Evolutionary conservation across 73 alveolate genomes (phyloP), one percentile per base, ranked within the genome.

Genomic region (Tetrahymena elliotti): DNA sequence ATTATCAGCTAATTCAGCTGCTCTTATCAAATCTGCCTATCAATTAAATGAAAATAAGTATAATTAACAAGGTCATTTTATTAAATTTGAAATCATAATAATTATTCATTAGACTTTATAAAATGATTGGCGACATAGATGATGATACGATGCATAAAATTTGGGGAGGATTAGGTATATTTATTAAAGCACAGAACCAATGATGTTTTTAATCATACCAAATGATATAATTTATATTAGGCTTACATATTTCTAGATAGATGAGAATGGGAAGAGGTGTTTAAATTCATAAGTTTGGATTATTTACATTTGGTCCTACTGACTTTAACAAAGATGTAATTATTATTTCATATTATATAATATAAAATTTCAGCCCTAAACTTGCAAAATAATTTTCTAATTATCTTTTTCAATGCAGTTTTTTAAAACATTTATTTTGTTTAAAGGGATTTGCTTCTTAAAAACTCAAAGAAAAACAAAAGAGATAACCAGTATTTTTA

Each of bases 261-360:
- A 53, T 94, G 93, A 88, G 96, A 22, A 94, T 94, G 96, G 96
- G 96, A 8, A 84, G 96, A 88, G 96, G 96, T 24, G 96, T 94
- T 36, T 92, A 53, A 88, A 93, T 94, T 94, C 84, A 94, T 35
- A 88, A 88, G 33, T 94, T 84, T 52, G 96, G 96, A 41, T 84
- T 94, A 16, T 94, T 94, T 53, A 83, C 96, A 33, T 94, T 94
- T 53, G 93, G 96, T 83, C 95, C 96, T 34, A 94, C 96, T 18
- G 96, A 94, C 39, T 94, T 94, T 38, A 40, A 84, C 37, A 84
- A 84, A 35, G 96, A 94, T 88, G 96, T 94, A 84, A 93, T 84
- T 15, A 94, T 94, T 6, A 94, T 40, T 94, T 82, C 94, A 35
- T 52, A 84, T n/a, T n/a, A n/a, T n/a, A n/a, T n/a, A n/a, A n/a